Evolutionary conservation across 441 rosid genomes (phyloP), one percentile per base, ranked within the genome.

Genomic region (Populus hybrid): DNA sequence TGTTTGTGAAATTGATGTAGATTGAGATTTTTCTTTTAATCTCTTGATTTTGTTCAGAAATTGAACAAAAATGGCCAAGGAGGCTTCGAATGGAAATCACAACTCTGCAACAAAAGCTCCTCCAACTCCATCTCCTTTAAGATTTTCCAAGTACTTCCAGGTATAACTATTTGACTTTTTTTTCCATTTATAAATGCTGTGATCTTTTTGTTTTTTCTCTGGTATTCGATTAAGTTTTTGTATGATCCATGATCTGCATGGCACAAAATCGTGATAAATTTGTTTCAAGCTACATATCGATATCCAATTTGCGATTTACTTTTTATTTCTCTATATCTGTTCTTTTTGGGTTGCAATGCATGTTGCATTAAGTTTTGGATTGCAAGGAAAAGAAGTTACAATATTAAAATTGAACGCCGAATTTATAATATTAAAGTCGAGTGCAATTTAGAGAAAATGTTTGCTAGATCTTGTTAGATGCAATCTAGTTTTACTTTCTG

Each of bases 91-190:
- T 74, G 91, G 91, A 40, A 88, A 89, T 79, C 86, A 84, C 72
- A 87, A 80, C 64, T 79, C 87, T 82, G 68, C 86, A 70, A 75
- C 94, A 36, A 96, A 92, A 83, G 81, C 90, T 68, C 97, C 99
- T 21, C 99, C 99, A 46, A 69, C 82, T n/a, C 99, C 99, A 36
- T 94, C 99, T 80, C 99, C 98, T 75, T 83, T 96, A 67, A 89
- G 99, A 57, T 87, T 85, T 84, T 96, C 98, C 80, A 96, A 94
- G 81, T 96, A 91, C 82, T 92, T 79, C 77, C 98, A 93, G 98
- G 99, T 92, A 73, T 76, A 28, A 53, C 61, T 53, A 42, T 42
- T 11, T 42, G 50, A 10, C 50, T 10, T 11, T 42, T 30, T 30
- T 30, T 30, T 30, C 32, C 32, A 30, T 30, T 30, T 30, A 30